These are phyloP conservation scores for Zygoascus ofunaensis DNA, from an alignment of 805 yeast genomes.

Conservation along the genomic window DNA sequence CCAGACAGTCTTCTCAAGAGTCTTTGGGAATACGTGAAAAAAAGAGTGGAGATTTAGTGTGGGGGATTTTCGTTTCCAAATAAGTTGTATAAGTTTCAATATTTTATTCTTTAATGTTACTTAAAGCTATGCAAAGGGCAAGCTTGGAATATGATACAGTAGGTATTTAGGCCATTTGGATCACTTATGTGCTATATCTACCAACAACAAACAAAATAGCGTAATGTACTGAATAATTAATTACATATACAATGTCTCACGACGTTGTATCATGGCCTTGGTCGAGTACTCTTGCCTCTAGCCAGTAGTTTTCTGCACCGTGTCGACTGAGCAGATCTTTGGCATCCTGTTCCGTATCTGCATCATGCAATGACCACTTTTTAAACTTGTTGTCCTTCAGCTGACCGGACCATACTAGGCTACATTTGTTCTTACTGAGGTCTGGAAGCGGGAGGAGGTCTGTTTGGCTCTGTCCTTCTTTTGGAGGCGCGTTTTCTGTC, in stretches of 20 bases:
- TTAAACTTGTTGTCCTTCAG: constrained; percentile 44
- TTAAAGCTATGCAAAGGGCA: too few relatives aligned
- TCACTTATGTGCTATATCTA: too few relatives aligned
- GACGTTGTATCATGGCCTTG: too few relatives aligned
- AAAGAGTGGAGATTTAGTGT: constrained; percentile 34
- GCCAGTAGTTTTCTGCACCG: constrained; percentile 53
- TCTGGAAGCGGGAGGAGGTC: constrained; percentile 23
- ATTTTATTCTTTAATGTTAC: too few relatives aligned
- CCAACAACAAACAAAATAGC: not conserved
- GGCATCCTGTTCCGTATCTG: constrained; percentile 44
- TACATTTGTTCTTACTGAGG: constrained; percentile 37
- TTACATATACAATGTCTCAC: too few relatives aligned
- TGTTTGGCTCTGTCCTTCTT: constrained; percentile 16
- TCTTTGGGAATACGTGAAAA: constrained; percentile 89
- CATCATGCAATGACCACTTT: constrained; percentile 59
- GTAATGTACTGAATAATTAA: too few relatives aligned
- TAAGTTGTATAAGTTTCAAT: not conserved
- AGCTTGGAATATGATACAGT: too few relatives aligned
- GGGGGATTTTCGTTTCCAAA: not conserved
- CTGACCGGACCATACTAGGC: constrained; percentile 65
- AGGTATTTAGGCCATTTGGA: too few relatives aligned
- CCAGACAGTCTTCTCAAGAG: constrained; percentile 87
- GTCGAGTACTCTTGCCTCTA: constrained; percentile 25
- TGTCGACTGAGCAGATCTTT: constrained; percentile 40
- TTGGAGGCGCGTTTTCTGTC: constrained; percentile 42